phyloP scores from a whole-genome alignment of 495 filamentous ascomycete species.

The Lepraria neglecta region DNA sequence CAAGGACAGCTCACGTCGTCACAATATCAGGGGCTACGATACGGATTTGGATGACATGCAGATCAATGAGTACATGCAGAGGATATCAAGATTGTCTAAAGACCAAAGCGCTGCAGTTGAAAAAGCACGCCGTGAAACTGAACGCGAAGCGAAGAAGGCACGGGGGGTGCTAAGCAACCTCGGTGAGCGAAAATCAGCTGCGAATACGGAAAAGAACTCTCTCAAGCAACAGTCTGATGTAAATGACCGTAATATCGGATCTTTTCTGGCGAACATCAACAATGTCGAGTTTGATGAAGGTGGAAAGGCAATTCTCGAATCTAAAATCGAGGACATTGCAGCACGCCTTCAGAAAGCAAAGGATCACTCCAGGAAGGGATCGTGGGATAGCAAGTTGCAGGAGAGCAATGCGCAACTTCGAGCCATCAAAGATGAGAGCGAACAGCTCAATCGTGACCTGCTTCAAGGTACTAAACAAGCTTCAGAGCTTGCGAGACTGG shows the following conservation, averaged over 20 bases:
- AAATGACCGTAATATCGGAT: conserved; percentile 59
- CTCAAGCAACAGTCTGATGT: conserved; percentile 60
- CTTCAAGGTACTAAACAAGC: conserved; percentile 72
- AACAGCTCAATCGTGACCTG: conserved; percentile 65
- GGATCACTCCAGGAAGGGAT: conserved; percentile 50
- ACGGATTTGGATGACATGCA: conserved; percentile 65
- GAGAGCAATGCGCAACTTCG: conserved; percentile 56
- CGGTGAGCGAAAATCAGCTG: conserved; percentile 57
- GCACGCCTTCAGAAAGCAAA: conserved; percentile 55
- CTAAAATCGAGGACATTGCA: conserved; percentile 63
- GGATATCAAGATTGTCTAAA: conserved; percentile 61
- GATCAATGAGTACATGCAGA: conserved; percentile 69
- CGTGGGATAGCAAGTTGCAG: conserved; percentile 64
- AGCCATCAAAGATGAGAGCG: conserved; percentile 59
- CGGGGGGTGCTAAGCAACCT: conserved; percentile 62
- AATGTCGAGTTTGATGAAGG: conserved; percentile 77
- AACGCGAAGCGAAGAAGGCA: conserved; percentile 60
- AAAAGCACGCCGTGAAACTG: conserved; percentile 61
- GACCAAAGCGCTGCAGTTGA: conserved; percentile 77
- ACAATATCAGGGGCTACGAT: conserved; percentile 80
- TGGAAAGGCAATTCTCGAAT: conserved; percentile 63
- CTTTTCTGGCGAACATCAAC: conserved; percentile 59
- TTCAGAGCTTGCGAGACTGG: conserved; percentile 69
- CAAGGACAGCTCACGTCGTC: conserved; percentile 67
- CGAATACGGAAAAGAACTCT: conserved; percentile 62